Base-by-base conservation (phyloP, 176 grass and related monocot genomes). In the Thinopyrum elongatum region DNA sequence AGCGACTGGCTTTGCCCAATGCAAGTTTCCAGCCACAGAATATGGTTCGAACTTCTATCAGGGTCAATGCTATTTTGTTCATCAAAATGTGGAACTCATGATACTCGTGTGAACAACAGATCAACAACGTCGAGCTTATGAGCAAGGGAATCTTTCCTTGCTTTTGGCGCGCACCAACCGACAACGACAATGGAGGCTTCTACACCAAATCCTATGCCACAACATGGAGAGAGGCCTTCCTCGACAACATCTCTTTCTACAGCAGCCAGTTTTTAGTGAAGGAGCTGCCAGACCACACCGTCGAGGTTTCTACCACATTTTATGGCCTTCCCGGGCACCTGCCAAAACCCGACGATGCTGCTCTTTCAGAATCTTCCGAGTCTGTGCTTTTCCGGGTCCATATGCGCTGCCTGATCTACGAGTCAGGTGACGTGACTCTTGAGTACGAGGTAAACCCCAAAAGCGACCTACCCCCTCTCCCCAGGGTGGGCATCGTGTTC, bases 171-270 rank as follows among this genome's bases (percentile, higher is more conserved):
- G 90, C 96, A 79, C 88, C 90, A 80, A 95, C 90, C n/a, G 92
- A 98, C 81, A 98, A 98, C 6, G 96, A 98, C 92, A 95, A 95
- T 26, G 93, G 93, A 46, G 93, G 90, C n/a, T 87, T 15, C 81
- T 26, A 8, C 83, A 23, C 83, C 64, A 89, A 90, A 78, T 70
- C 91, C 21, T 95, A 91, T 68, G 64, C 42, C 49, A 92, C 79
- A 58, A 92, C 53, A 85, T 95, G 96, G 93, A 92, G 91, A 72
- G 86, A 89, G 29, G 91, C 90, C 28, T 90, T 62, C 72, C 76
- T 98, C 6, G 86, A 94, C 49, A 90, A 84, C 25, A 59, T 95
- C 12, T 76, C 84, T 22, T 94, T 90, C 80, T 74, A 71, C 62
- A 83, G 85, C 80, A 84, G 91, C n/a, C 71, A 89, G 47, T 98